Evolutionary conservation across 768 basidiomycete genomes (phyloP), one percentile per base, ranked within the genome.

Genomic region (Leccinum boreale): DNA sequence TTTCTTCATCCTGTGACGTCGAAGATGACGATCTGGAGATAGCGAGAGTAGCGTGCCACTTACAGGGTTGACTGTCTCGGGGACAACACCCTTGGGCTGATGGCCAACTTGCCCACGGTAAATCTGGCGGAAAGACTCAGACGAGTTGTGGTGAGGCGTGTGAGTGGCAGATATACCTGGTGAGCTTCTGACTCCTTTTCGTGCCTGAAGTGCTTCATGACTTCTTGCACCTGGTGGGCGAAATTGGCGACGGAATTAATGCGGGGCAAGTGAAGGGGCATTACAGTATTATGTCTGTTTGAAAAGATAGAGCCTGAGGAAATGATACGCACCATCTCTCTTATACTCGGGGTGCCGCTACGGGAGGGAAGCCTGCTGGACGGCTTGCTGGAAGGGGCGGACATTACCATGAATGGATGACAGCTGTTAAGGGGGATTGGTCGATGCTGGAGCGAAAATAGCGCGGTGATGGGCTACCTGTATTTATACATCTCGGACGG

Each of bases 171-270:
- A 60, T 58, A 53, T 65, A 89, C 92, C 78, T 86, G 85, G 72
- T 95, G 93, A 9, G 92, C 92, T 73, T 94, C 91, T 1, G 92
- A 94, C 53, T 94, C 89, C 60, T 86, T 83, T 69, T 94, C 93
- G 54, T 88, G 82, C 64, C 79, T 86, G 74, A 81, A 80, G 57
- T 83, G 81, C 62, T 80, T 85, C 71, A 90, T 81, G 39, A 79
- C 85, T 67, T 87, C 85, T 59, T 79, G 79, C 29, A 89, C 83
- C 87, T 91, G 85, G 28, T 80, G 63, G 12, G 61, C 74, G 45
- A 83, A 62, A 21, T 50, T 51, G 17, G 63, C 61, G 65, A 80
- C 70, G 57, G 71, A 64, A 50, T 59, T 2, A 14, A 68, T 26
- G 42, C 50, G 63, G 42, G 72, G 69, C 33, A 75, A 58, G 57